Evolutionary conservation across 2,329 filamentous ascomycete species (phyloP), one percentile per base, ranked within the genome.

Genomic region (Ilyonectria sp.): DNA sequence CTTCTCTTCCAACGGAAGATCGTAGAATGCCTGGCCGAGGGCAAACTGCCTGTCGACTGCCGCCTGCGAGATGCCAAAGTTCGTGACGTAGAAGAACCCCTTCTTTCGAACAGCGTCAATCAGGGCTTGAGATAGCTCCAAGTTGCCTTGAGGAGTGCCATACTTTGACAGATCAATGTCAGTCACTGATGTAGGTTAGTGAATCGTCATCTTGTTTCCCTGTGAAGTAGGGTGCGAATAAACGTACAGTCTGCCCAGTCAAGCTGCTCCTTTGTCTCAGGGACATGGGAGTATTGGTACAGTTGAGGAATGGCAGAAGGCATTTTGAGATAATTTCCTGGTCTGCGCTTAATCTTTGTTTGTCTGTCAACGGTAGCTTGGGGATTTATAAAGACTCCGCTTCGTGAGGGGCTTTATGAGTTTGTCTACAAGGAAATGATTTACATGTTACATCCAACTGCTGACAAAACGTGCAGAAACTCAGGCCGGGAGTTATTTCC

Each of bases 21-120:
- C 67, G 19, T 81, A 82, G 71, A 91, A 88, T 21, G 86, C 83
- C 44, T 88, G 84, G 0, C 87, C 89, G 0, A 91, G 81, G 2
- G 88, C 86, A 65, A 91, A 91, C 63, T 91, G 89, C 1, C 80
- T 79, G 65, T 91, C 86, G 1, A 91, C 85, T 31, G 86, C 83
- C 46, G 88, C 86, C 74, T 91, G 88, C 0, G 81, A 80, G 19
- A 91, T 86, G 68, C 86, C 87, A 71, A 88, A 91, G 77, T 91
- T 90, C 66, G 85, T 88, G 1, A 91, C 73, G 4, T 75, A 75
- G 35, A 75, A 71, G 58, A 76, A 75, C 0, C 77, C 78, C 60
- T 81, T 81, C 6, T 75, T 80, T 1, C 78, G 77, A 50, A 81
- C 74, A 1, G 79, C 79, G 6, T 81, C 74, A 15, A 81, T 74